Base-by-base conservation (phyloP, 2,329 filamentous ascomycete species). In the Hymenoscyphus scutula region DNA sequence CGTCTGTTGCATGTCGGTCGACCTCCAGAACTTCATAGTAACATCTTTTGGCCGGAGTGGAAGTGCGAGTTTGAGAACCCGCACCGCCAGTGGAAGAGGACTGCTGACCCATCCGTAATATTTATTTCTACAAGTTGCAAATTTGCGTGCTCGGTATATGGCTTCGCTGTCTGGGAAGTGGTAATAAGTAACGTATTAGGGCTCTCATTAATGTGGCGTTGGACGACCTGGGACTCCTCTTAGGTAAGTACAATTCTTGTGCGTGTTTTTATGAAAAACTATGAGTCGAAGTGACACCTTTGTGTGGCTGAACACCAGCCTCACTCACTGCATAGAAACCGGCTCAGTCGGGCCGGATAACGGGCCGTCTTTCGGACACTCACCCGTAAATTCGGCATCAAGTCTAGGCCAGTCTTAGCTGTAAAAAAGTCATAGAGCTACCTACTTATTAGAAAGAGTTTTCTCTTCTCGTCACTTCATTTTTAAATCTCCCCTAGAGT, bases 11-110 rank as follows among this genome's bases (percentile, higher is more conserved):
- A 65, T 84, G 81, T 64, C 86, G 82, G 65, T 90, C 85, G 17
- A 97, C 80, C 5, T 83, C 87, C 5, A 98, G 83, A 38, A 97
- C 81, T 70, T 95, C 89, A 77, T 98, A 98, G 76, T 94, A 94
- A 75, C 89, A 91, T 38, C 84, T 89, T 77, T 91, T 93, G 29
- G 59, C 63, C 53, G 57, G 34, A 6, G 62, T 37, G 41, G 32
- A 59, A 41, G 62, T 59, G 51, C 37, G 56, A 37, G 62, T 55
- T 55, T 62, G 64, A 32, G 60, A 34, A 30, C 58, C 60, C 6
- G 55, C 23, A 3, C 62, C 27, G 17, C 59, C 62, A 34, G 59
- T 59, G 15, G 57, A 58, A n/a, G 71, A 67, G 27, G 68, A 70
- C 60, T 72, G 71, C 58, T 71, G 64, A 51, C 71, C 71, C 71